Evolutionary conservation across 352 stramenopile species (phyloP).

Genomic region (Thalassiosira livingstoniorum): DNA sequence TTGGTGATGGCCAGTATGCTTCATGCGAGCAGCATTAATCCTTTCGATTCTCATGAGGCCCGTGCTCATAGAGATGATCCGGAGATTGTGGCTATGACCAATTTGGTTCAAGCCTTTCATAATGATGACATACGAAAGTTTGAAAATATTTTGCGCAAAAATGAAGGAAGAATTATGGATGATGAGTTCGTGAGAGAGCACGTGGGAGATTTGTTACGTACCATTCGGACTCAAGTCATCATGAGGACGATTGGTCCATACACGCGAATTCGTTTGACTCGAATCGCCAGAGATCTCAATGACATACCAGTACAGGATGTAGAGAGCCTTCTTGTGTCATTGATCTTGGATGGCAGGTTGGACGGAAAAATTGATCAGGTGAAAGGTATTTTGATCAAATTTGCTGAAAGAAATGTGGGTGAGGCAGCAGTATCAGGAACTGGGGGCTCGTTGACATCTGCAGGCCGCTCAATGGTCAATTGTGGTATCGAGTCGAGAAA

Average conservation of each 20-base stretch:
- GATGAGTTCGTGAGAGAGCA: slow-evolving; percentile 96
- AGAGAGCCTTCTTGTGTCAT: slow-evolving; percentile 90
- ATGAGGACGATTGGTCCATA: slow-evolving; percentile 94
- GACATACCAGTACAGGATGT: slow-evolving; percentile 90
- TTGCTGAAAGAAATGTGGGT: not conserved
- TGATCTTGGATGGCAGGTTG: slow-evolving; percentile 94
- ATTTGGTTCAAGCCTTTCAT: slow-evolving; percentile 94
- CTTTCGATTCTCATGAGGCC: slow-evolving; percentile 93
- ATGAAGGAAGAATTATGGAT: slow-evolving; percentile 91
- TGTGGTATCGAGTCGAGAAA: slow-evolving; percentile 37
- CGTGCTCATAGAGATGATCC: slow-evolving; percentile 89
- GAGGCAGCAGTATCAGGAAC: not conserved
- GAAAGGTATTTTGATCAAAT: slow-evolving; percentile 65
- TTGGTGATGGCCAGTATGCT: slow-evolving; percentile 95
- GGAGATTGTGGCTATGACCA: slow-evolving; percentile 95
- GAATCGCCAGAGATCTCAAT: slow-evolving; percentile 93
- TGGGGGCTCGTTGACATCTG: not conserved
- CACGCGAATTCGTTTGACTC: slow-evolving; percentile 90
- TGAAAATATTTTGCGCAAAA: slow-evolving; percentile 90
- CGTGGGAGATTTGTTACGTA: slow-evolving; percentile 92
- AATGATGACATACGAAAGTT: slow-evolving; percentile 95
- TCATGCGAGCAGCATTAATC: slow-evolving; percentile 93
- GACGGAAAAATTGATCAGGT: slow-evolving; percentile 92
- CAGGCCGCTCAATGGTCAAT: not conserved
- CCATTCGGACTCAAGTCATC: slow-evolving; percentile 94